Percentiles rank a stretch among this genome's conserved stretches.
phyloP scores from a whole-genome alignment of 176 grass and related monocot species.

The Musa acuminata region DNA sequence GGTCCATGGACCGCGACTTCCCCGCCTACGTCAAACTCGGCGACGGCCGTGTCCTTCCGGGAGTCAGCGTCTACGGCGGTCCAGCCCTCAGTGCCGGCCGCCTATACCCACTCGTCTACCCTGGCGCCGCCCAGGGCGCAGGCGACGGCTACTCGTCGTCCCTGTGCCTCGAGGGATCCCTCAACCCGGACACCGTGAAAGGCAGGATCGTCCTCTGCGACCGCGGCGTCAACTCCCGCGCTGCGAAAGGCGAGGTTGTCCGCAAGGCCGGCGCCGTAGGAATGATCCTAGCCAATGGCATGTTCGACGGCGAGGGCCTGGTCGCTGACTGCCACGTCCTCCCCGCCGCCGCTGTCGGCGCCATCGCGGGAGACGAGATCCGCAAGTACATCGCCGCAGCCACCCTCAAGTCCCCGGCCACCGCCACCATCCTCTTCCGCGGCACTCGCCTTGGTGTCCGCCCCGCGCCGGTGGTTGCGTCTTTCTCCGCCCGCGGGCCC shows the following conservation, averaged over 20 bases:
- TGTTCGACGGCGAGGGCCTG: constrained; percentile 85
- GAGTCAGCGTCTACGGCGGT: constrained; percentile 73
- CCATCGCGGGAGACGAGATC: constrained; percentile 43
- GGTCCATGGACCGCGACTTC: constrained; percentile 92
- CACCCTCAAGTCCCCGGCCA: constrained; percentile 35
- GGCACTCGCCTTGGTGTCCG: constrained; percentile 76
- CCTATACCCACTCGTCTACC: constrained; percentile 64
- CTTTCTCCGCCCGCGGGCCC: constrained; percentile 81
- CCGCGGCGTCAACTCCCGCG: constrained; percentile 73
- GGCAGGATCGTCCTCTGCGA: constrained; percentile 84
- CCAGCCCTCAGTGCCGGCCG: constrained; percentile 43
- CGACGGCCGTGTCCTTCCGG: constrained; percentile 52
- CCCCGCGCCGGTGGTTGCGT: constrained; percentile 76
- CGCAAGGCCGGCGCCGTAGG: constrained; percentile 54
- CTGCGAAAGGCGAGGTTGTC: constrained; percentile 77
- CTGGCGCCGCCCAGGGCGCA: constrained; percentile 27
- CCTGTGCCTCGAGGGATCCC: constrained; percentile 76
- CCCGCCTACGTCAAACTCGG: constrained; percentile 72
- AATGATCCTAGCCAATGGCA: constrained; percentile 86
- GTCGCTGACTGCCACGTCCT: constrained; percentile 90
- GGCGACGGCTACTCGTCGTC: constrained; percentile 69
- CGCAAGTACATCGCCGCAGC: constrained; percentile 68
- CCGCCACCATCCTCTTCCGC: constrained; percentile 70
- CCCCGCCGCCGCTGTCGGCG: constrained; percentile 63
- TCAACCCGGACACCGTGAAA: constrained; percentile 42